A percentile compares a stretch with the other conserved stretches of the same genome.
phyloP scores from a whole-genome alignment of 768 basidiomycete species.

The Amanita rimosa region DNA sequence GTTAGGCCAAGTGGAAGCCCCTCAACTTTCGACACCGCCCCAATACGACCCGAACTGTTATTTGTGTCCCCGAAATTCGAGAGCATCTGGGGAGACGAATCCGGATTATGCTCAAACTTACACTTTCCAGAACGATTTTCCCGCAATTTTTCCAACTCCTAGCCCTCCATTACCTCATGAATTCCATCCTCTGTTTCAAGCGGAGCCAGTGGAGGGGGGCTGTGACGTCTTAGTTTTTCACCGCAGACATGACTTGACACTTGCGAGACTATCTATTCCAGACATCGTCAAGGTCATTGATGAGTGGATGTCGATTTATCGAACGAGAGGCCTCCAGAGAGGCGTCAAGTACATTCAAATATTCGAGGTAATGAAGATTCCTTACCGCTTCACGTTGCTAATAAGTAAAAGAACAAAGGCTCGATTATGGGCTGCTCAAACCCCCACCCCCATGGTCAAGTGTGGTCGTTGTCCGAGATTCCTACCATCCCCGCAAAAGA shows the following conservation, averaged over 20 bases:
- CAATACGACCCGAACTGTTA: slow-evolving; percentile 67
- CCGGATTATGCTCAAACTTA: slow-evolving; percentile 55
- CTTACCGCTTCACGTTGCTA: slow-evolving; percentile 1
- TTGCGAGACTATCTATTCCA: slow-evolving; percentile 46
- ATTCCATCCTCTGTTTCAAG: slow-evolving; percentile 48
- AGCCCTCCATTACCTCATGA: slow-evolving; percentile 38
- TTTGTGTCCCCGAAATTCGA: slow-evolving; percentile 77
- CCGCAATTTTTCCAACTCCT: slow-evolving; percentile 62
- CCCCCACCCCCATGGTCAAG: slow-evolving; percentile 89
- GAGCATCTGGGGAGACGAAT: slow-evolving; percentile 62
- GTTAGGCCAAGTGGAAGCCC: slow-evolving; percentile 75
- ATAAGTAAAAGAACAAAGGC: slow-evolving; percentile 62
- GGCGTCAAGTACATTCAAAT: slow-evolving; percentile 79
- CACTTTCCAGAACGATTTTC: slow-evolving; percentile 75
- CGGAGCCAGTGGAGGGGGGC: slow-evolving; percentile 65
- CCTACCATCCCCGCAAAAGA: slow-evolving; percentile 65
- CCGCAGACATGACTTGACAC: slow-evolving; percentile 76
- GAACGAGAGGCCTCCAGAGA: slow-evolving; percentile 43
- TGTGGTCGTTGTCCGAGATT: slow-evolving; percentile 68
- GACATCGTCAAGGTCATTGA: slow-evolving; percentile 59
- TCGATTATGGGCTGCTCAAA: slow-evolving; percentile 94
- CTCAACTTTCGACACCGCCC: slow-evolving; percentile 40
- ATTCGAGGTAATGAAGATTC: slow-evolving; percentile 51
- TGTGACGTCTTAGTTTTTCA: slow-evolving; percentile 87
- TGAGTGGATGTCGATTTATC: slow-evolving; percentile 65